A percentile compares a stretch with the other conserved stretches of the same genome.
Evolutionary conservation across 805 yeast genomes (phyloP).

Genomic region (Tetrapisispora pingtungensis): DNA sequence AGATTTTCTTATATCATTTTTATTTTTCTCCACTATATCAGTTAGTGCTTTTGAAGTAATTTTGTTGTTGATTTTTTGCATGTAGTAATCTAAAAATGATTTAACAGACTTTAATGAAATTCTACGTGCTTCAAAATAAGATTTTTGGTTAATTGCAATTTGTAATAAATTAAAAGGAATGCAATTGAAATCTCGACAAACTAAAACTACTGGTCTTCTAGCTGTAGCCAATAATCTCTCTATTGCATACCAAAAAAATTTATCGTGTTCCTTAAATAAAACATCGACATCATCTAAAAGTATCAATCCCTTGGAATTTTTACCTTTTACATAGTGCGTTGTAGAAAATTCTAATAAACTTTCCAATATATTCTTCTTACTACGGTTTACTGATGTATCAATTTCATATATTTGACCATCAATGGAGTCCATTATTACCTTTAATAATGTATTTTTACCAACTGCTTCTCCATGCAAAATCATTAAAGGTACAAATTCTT

Average conservation of each 20-base stretch:
- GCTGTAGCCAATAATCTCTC: slow-evolving; percentile 50
- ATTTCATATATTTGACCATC: slow-evolving; percentile 73
- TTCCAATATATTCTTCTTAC: slow-evolving; percentile 57
- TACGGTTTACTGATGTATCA: slow-evolving; percentile 62
- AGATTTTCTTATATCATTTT: slow-evolving; percentile 39
- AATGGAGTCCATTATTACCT: slow-evolving; percentile 52
- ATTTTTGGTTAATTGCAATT: slow-evolving; percentile 34
- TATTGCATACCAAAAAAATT: slow-evolving; percentile 69
- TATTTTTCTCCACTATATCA: slow-evolving; percentile 19
- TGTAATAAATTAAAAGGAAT: slow-evolving; percentile 43
- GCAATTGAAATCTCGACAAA: slow-evolving; percentile 42
- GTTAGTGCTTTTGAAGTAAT: slow-evolving; percentile 27
- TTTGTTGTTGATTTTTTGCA: slow-evolving; percentile 24
- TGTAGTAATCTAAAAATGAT: slow-evolving; percentile 30
- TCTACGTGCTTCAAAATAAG: slow-evolving; percentile 29
- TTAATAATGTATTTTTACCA: slow-evolving; percentile 69
- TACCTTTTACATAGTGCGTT: slow-evolving; percentile 61
- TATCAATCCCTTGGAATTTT: slow-evolving; percentile 48
- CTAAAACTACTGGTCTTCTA: slow-evolving; percentile 60
- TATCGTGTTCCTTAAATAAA: slow-evolving; percentile 63
- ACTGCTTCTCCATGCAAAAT: slow-evolving; percentile 63
- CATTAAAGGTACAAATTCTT: slow-evolving; percentile 48
- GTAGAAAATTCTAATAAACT: slow-evolving; percentile 72
- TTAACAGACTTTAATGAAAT: slow-evolving; percentile 16
- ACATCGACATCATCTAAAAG: slow-evolving; percentile 81